Percentiles rank a stretch among this genome's conserved stretches.
Conservation (phyloP, 306 rosid species). For the Fagus crenata region DNA sequence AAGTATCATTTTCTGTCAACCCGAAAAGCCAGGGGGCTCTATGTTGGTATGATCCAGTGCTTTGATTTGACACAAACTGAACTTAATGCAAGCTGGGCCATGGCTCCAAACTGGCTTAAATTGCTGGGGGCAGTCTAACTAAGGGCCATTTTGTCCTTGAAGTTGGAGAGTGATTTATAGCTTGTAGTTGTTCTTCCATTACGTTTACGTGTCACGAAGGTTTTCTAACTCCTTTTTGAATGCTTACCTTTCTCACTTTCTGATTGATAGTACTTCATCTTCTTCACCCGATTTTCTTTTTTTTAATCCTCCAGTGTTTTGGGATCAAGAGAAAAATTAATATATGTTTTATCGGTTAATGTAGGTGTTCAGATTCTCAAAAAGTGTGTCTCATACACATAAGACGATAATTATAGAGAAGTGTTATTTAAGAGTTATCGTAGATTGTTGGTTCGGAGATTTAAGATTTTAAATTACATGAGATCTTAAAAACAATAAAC, state of each 20-base stretch:
- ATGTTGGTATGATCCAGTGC: background rate
- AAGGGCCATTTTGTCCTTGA: slow-evolving; percentile 12
- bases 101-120: background rate
- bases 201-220: background rate
- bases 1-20: background rate
- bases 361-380: no score
- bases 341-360: no score
- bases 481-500: no score
- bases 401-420: no score
- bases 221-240: background rate
- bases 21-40: background rate
- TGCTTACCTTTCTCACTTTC: background rate
- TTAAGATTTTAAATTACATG: no score
- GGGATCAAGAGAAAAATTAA: background rate
- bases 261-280: background rate
- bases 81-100: slow-evolving; percentile 25
- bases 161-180: background rate
- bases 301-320: background rate
- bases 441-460: no score
- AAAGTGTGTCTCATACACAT: no score
- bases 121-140: background rate
- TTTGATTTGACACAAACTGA: slow-evolving; percentile 24
- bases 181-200: background rate
- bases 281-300: background rate
- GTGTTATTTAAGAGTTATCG: no score